Evolutionary conservation across 2,329 filamentous ascomycete species (phyloP), one percentile per base, ranked within the genome.

Genomic region (Fusarium cyanostomum): DNA sequence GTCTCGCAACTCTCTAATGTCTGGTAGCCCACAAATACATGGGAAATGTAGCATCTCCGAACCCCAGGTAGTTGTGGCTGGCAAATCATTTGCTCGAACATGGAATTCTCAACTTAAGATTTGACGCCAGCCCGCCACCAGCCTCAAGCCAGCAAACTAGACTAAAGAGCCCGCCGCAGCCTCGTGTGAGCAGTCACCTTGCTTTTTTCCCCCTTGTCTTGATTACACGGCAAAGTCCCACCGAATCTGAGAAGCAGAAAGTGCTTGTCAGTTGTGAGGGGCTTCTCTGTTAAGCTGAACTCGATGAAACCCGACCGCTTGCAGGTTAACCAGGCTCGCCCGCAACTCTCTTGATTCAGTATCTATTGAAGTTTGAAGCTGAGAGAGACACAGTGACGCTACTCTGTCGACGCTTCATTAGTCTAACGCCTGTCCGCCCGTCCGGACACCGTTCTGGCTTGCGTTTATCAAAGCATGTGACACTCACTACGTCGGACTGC

Each of bases 111-210:
- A 41, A 42, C 55, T 64, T 62, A 66, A 60, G 67, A 56, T 70
- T 69, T 59, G 56, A 54, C 64, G 57, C 67, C 67, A 61, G 43
- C 39, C 59, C 52, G 54, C 64, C 64, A 69, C 65, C 53, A 63
- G 48, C 46, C 49, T 46, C 34, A 18, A 62, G 27, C 39, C 48
- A 59, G 43, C 33, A 52, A 64, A n/a, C n/a, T n/a, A n/a, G n/a
- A 56, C 59, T 44, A 51, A 44, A 42, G 48, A 54, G 48, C 13
- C 38, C 35, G 48, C 26, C 46, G 52, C 35, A 37, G 39, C 6
- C 16, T 7, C 28, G 24, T 21, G 18, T 33, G 30, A 33, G 30
- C 10, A 33, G 37, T 24, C 37, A 41, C 13, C 12, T 28, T 50
- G 15, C 35, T 49, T 39, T 50, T 34, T 44, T 38, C n/a, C 21